Percentiles rank a stretch among this genome's conserved stretches.
Conservation (phyloP, 495 filamentous ascomycete species). For the Saxispiralis lemnorum region DNA sequence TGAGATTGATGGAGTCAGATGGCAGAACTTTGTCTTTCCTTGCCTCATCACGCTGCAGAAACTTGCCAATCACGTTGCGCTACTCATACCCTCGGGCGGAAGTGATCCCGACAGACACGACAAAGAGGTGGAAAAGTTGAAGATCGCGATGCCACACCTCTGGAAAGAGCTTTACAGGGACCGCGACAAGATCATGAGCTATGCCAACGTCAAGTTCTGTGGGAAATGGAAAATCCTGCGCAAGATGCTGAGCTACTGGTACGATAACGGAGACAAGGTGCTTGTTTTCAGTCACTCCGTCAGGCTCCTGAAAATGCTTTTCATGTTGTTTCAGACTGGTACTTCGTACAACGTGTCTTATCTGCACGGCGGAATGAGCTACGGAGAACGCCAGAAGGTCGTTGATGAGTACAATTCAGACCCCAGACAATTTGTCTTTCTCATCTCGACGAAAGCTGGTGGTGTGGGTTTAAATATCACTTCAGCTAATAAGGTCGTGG, state of each 20-base stretch:
- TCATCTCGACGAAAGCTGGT: constrained; percentile 86
- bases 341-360: constrained; percentile 76
- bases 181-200: constrained; percentile 63
- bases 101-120: constrained; percentile 62
- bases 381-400: constrained; percentile 57
- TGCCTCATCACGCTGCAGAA: constrained; percentile 65
- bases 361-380: constrained; percentile 72
- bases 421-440: constrained; percentile 75
- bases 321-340: constrained; percentile 71
- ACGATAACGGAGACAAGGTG: constrained; percentile 78
- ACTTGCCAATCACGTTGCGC: constrained; percentile 78
- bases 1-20: constrained; percentile 39
- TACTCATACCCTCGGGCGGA: constrained; percentile 55
- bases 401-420: constrained; percentile 91
- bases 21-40: constrained; percentile 77
- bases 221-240: constrained; percentile 91
- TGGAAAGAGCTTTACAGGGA: constrained; percentile 63
- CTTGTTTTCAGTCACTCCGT: constrained; percentile 84
- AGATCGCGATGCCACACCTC: constrained; percentile 53
- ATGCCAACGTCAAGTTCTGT: constrained; percentile 80
- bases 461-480: constrained; percentile 90
- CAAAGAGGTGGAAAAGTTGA: constrained; percentile 59
- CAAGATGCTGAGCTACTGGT: constrained; percentile 79
- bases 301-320: constrained; percentile 66
- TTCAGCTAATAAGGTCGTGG: constrained; percentile 92